phyloP scores from a whole-genome alignment of 495 filamentous ascomycete genomes.

The Lasiosphaeriaceae sp. region DNA sequence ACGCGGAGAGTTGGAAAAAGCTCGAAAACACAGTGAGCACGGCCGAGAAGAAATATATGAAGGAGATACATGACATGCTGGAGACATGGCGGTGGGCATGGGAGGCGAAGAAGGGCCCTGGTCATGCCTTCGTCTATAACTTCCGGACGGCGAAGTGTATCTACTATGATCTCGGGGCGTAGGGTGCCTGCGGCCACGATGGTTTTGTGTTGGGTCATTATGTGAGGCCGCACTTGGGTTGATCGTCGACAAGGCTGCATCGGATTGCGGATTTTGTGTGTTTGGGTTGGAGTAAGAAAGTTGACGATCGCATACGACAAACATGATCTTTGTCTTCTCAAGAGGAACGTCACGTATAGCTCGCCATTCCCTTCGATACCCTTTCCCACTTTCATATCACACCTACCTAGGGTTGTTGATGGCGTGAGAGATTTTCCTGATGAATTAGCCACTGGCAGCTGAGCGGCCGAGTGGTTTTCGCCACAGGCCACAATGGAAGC shows the following conservation, averaged over 20 bases:
- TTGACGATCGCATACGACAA: neutral
- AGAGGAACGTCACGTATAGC: neutral
- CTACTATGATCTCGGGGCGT: conserved; percentile 66
- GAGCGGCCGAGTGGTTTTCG: too few species aligned
- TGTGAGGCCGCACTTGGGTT: neutral
- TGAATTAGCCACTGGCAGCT: too few species aligned
- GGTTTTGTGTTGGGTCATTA: neutral
- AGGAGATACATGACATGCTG: conserved; percentile 79
- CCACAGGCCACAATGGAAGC: too few species aligned
- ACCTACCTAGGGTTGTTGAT: too few species aligned
- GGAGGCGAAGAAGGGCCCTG: conserved; percentile 50
- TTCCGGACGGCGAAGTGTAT: conserved; percentile 71
- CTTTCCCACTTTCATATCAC: neutral
- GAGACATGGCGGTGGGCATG: conserved; percentile 53
- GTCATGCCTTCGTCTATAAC: conserved; percentile 76
- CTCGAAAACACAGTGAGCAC: conserved; percentile 75
- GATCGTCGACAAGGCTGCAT: neutral
- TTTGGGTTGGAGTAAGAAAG: neutral
- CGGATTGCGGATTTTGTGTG: neutral
- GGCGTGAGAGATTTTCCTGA: too few species aligned
- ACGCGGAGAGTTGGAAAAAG: conserved; percentile 80
- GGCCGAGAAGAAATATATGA: conserved; percentile 79
- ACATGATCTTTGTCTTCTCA: neutral
- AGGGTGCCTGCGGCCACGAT: neutral
- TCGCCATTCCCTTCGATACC: neutral